Evolutionary conservation across 257 asterid genomes (phyloP).

Genomic region (Paulownia fortunei): DNA sequence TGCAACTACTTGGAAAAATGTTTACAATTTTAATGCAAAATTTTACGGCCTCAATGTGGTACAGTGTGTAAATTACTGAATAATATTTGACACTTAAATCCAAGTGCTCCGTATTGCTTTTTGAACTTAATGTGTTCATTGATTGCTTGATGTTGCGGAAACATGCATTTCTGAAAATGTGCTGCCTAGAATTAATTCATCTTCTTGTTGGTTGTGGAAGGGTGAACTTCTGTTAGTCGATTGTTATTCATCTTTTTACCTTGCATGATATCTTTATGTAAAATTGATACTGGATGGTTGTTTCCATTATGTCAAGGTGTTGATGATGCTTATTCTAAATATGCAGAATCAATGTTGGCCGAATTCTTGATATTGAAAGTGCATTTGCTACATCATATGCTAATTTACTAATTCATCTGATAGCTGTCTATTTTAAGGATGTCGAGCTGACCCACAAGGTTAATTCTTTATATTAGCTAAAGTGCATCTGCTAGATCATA

Average conservation of each 20-base stretch:
- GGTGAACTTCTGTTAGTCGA: background rate
- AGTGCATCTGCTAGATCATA: slow-evolving; percentile 5
- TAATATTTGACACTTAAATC: background rate
- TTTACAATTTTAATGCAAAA: background rate
- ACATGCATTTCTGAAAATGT: background rate
- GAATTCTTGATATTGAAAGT: slow-evolving; percentile 11
- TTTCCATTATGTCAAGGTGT: slow-evolving; percentile 16
- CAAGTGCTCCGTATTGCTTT: slow-evolving; percentile 7
- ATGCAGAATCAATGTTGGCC: background rate
- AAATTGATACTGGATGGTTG: slow-evolving; percentile 3
- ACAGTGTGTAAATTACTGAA: background rate
- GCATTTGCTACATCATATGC: background rate
- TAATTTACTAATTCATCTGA: background rate
- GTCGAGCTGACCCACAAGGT: background rate
- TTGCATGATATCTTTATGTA: background rate
- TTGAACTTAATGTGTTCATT: slow-evolving; percentile 19
- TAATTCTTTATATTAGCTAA: slow-evolving; percentile 12
- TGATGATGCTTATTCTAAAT: slow-evolving; percentile 16
- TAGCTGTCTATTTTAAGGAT: background rate
- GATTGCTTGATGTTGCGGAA: slow-evolving; percentile 23
- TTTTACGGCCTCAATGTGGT: background rate
- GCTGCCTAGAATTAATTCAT: background rate
- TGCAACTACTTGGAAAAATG: background rate
- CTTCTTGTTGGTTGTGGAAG: slow-evolving; percentile 14
- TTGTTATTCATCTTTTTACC: background rate